Conservation (phyloP, 371 early-diverging fungal species). For the Mortierella sp. region DNA sequence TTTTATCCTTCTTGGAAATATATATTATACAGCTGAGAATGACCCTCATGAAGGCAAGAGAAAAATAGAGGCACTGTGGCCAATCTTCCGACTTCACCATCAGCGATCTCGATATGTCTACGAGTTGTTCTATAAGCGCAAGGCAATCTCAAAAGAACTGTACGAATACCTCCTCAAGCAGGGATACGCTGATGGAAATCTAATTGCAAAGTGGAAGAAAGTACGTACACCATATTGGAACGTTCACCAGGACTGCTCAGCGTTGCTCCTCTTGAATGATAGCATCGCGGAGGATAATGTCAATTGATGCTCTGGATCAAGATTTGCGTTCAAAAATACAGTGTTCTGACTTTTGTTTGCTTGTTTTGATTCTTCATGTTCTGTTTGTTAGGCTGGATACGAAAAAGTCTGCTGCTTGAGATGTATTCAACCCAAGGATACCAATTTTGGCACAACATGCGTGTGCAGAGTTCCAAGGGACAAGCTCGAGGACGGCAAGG, state of each 20-base stretch:
- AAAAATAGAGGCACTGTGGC: slow-evolving; percentile 94
- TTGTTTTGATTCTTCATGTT: neutral
- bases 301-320: neutral
- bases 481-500: slow-evolving; percentile 89
- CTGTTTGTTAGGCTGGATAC: slow-evolving; percentile 84
- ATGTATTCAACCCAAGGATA: slow-evolving; percentile 97
- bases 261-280: neutral
- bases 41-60: slow-evolving; percentile 96
- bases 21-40: slow-evolving; percentile 84
- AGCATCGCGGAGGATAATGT: neutral
- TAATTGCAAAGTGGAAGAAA: slow-evolving; percentile 99
- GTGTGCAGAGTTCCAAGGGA: slow-evolving; percentile 97
- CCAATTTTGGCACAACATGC: slow-evolving; percentile 98
- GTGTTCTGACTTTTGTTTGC: neutral
- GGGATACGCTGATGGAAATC: slow-evolving; percentile 92
- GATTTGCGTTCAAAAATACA: neutral
- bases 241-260: neutral
- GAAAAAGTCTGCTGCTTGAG: slow-evolving; percentile 98
- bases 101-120: slow-evolving; percentile 97
- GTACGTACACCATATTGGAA: slow-evolving; percentile 57
- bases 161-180: slow-evolving; percentile 94
- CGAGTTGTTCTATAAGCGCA: slow-evolving; percentile 94
- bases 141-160: slow-evolving; percentile 91
- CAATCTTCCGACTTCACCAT: slow-evolving; percentile 97
- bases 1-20: neutral